Percentiles rank a stretch among this genome's conserved stretches.
These are phyloP conservation scores for Thielaviopsis musarum DNA, from an alignment of 2,329 filamentous ascomycete species.

Conservation along the genomic window DNA sequence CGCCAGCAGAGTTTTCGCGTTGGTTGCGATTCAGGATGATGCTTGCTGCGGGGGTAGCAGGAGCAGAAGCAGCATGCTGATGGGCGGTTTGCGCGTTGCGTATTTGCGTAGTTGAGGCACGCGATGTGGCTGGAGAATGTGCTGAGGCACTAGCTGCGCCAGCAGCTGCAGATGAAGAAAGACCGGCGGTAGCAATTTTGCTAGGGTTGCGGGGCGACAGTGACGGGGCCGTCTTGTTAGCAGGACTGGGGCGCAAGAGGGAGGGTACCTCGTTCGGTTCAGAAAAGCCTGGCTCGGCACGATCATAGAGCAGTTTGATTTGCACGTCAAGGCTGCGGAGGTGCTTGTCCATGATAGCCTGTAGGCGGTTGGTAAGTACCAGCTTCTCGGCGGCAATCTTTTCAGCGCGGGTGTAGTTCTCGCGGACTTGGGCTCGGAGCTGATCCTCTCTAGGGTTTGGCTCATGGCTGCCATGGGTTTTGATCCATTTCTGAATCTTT, in stretches of 20 bases:
- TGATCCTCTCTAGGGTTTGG: constrained; percentile 59
- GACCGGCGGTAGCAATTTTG: constrained; percentile 1
- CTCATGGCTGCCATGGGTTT: constrained; percentile 55
- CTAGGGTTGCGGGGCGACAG: constrained; percentile 13
- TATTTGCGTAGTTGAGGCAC: constrained; percentile 27
- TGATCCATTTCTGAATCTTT: constrained; percentile 69
- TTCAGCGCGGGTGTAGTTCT: constrained; percentile 53
- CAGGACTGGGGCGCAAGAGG: constrained; percentile 38
- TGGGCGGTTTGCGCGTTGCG: constrained; percentile 31
- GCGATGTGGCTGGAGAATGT: constrained; percentile 23
- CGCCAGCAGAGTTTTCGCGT: constrained; percentile 39
- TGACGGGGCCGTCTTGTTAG: constrained; percentile 26
- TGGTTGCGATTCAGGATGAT: constrained; percentile 41
- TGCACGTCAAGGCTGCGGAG: constrained; percentile 44
- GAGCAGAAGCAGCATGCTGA: constrained; percentile 37
- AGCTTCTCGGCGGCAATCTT: constrained; percentile 61
- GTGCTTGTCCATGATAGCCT: constrained; percentile 44
- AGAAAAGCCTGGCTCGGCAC: constrained; percentile 42
- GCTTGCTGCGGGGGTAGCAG: constrained; percentile 41
- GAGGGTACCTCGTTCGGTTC: constrained; percentile 48
- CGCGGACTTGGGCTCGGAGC: constrained; percentile 46
- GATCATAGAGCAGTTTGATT: constrained; percentile 44
- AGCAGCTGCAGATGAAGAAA: neutral
- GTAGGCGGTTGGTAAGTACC: constrained; percentile 46
- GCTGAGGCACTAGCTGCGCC: constrained; percentile 4